Evolutionary conservation across 768 basidiomycete species (phyloP).

Genomic region (Sporobolomyces phaffii): DNA sequence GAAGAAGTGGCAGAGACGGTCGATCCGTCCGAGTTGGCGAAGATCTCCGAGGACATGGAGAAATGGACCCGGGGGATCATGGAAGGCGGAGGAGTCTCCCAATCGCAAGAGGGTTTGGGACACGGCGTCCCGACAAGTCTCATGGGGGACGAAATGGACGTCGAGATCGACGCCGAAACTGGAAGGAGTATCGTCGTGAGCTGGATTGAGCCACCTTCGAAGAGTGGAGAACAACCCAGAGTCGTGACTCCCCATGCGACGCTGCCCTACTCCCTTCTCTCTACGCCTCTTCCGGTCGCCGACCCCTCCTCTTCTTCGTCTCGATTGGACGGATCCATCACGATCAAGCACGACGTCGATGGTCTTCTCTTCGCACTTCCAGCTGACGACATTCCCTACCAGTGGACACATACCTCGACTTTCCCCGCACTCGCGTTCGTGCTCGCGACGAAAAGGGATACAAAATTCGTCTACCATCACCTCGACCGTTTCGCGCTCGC

Average conservation of each 20-base stretch:
- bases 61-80: conserved; percentile 69
- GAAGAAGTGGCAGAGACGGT: conserved; percentile 72
- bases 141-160: conserved; percentile 81
- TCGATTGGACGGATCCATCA: conserved; percentile 49
- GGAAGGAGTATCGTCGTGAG: conserved; percentile 63
- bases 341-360: conserved; percentile 68
- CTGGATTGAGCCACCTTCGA: conserved; percentile 59
- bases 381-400: conserved; percentile 30
- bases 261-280: conserved; percentile 52
- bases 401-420: conserved; percentile 73
- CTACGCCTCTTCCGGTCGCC: conserved; percentile 58
- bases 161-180: conserved; percentile 71
- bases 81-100: conserved; percentile 59
- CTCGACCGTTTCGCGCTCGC: conserved; percentile 46
- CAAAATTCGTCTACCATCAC: conserved; percentile 75
- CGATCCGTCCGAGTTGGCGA: conserved; percentile 71
- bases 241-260: conserved; percentile 17
- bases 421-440: conserved; percentile 89
- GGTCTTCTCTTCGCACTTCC: conserved; percentile 56
- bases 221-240: conserved; percentile 48
- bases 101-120: conserved; percentile 58
- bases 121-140: conserved; percentile 57
- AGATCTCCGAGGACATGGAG: conserved; percentile 72
- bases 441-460: conserved; percentile 84
- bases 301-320: conserved; percentile 5